phyloP scores from a whole-genome alignment of 345 rosid genomes.

The Orychophragmus violaceus region DNA sequence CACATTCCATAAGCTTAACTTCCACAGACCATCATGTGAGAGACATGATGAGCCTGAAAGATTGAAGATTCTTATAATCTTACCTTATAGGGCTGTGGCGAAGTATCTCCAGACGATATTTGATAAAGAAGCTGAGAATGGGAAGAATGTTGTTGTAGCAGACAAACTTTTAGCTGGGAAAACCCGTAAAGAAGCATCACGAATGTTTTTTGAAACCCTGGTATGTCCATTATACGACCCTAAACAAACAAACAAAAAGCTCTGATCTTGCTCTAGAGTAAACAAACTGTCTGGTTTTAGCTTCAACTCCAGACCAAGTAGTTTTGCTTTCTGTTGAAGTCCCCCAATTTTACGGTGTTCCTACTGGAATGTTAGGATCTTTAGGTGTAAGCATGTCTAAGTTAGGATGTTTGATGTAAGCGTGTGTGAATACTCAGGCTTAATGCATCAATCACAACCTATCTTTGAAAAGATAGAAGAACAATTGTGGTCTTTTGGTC shows the following conservation, averaged over 20 bases:
- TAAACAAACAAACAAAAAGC: neutral
- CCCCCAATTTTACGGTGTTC: neutral
- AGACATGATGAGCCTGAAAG: neutral
- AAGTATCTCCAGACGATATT: constrained; percentile 75
- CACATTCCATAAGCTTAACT: neutral
- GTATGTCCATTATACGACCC: constrained; percentile 40
- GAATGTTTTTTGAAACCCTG: constrained; percentile 98
- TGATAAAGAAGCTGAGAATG: constrained; percentile 58
- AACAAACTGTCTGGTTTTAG: neutral
- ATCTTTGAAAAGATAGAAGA: neutral
- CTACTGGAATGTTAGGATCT: neutral
- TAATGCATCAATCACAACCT: neutral
- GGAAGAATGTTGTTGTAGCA: constrained; percentile 47
- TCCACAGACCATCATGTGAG: neutral
- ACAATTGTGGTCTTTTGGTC: neutral
- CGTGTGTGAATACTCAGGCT: neutral
- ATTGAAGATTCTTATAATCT: neutral
- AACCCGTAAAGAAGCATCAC: constrained; percentile 97
- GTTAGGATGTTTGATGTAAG: too few species aligned
- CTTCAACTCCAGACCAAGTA: neutral
- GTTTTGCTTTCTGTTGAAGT: too few species aligned
- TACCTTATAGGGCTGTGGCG: constrained; percentile 75
- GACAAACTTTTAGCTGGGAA: constrained; percentile 74
- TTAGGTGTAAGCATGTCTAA: neutral
- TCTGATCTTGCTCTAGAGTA: constrained; percentile 3